These are phyloP conservation scores for Aristolochia californica DNA, from an alignment of 164 flowering plant genomes.

Conservation along the genomic window DNA sequence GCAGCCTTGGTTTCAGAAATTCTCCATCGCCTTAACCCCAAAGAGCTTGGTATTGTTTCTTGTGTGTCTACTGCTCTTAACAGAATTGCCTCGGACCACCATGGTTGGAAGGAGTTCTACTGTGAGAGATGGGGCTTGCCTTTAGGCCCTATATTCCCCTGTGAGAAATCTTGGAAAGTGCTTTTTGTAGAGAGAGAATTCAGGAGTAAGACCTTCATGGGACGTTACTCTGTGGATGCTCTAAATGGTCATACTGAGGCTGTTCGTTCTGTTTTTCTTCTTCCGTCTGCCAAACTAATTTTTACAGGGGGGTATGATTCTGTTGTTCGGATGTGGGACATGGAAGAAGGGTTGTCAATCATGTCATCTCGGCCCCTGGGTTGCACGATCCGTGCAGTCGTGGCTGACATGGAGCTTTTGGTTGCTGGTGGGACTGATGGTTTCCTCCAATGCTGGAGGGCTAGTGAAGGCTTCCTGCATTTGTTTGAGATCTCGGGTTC, in stretches of 20 bases:
- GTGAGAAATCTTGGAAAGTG: conserved; percentile 75
- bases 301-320: conserved; percentile 84
- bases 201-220: conserved; percentile 67
- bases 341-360: conserved; percentile 71
- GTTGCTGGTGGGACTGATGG: conserved; percentile 88
- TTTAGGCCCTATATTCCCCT: conserved; percentile 19
- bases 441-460: conserved; percentile 79
- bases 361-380: conserved; percentile 60
- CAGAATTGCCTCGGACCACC: conserved; percentile 62
- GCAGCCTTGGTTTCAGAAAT: conserved; percentile 66
- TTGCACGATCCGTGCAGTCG: conserved; percentile 80
- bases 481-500: conserved; percentile 59
- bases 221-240: conserved; percentile 54
- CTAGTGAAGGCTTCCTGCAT: conserved; percentile 42
- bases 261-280: conserved; percentile 60
- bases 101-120: conserved; percentile 80
- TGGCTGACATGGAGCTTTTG: conserved; percentile 67
- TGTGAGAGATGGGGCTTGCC: conserved; percentile 90
- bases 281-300: conserved; percentile 60
- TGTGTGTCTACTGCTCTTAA: conserved; percentile 64
- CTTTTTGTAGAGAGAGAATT: conserved; percentile 80
- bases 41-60: conserved; percentile 75
- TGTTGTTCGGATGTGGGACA: conserved; percentile 66
- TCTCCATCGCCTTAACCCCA: conserved; percentile 61
- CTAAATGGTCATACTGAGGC: conserved; percentile 82